Evolutionary conservation across 345 rosid genomes (phyloP), one percentile per base, ranked within the genome.

Genomic region (Sisymbrium altissimum): DNA sequence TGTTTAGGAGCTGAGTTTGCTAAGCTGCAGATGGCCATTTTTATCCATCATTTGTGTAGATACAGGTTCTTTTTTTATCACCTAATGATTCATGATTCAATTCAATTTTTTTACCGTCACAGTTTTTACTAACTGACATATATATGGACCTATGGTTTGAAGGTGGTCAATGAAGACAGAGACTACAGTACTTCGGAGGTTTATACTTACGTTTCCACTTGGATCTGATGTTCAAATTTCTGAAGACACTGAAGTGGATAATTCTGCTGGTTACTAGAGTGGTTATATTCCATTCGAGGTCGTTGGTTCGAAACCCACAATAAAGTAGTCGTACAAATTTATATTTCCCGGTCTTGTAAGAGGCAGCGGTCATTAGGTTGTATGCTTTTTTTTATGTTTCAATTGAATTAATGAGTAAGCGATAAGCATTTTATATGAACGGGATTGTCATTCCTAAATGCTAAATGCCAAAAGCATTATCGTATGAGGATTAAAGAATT

Each of bases 81-180:
- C 9, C 9, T 23, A 52, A 17, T 53, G 41, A 56, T 43, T 36
- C 44, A 17, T 36, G 15, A 57, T 18, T 17, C n/a, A 57, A 17
- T 33, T 35, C 3, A 15, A n/a, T 4, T 55, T 32, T 8, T 12
- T 7, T 15, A 12, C 1, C 4, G 41, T 57, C 13, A 53, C 10
- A 57, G 14, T 36, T 13, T 50, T 23, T 25, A 50, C 15, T 52
- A 9, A 48, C 54, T 19, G 27, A 19, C 54, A 9, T 43, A 43
- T 43, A 17, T 8, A 17, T 18, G 12, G 10, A 25, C 12, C 1
- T 49, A 14, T 49, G 56, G 56, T 50, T 50, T 19, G 53, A 61
- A 71, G 77, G 65, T 73, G 77, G 77, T 73, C 77, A 32, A 64
- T 73, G 77, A 65, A 55, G 35, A 38, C 29, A 35, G 71, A 73